phyloP scores from a whole-genome alignment of 495 filamentous ascomycete genomes.

The Hypomontagnella monticulosa region DNA sequence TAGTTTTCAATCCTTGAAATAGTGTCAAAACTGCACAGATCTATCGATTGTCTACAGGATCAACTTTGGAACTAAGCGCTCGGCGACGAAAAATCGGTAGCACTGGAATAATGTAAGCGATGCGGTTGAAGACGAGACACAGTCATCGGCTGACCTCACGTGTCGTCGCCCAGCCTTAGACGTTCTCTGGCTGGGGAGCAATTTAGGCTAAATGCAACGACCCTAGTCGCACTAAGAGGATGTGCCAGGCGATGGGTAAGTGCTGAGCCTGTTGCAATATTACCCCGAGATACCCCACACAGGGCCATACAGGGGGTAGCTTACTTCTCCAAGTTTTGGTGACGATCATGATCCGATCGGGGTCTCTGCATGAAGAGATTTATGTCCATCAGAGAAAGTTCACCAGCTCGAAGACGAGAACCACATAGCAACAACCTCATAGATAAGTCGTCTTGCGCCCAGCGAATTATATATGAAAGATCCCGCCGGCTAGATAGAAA shows the following conservation, averaged over 20 bases:
- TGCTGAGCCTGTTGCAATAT: slow-evolving; percentile 8
- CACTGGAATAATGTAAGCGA: too few species aligned
- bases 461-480: neutral
- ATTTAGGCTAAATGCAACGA: slow-evolving; percentile 45
- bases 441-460: neutral
- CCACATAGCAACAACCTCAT: neutral
- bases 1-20: too few species aligned
- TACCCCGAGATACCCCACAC: slow-evolving; percentile 42
- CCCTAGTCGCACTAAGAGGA: slow-evolving; percentile 7
- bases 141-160: slow-evolving; percentile 19
- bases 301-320: neutral
- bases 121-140: too few species aligned
- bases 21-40: too few species aligned
- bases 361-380: neutral
- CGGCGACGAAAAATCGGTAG: too few species aligned
- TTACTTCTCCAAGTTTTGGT: slow-evolving; percentile 24
- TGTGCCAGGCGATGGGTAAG: neutral
- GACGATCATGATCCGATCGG: neutral
- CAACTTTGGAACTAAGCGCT: too few species aligned
- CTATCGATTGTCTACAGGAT: too few species aligned
- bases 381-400: too few species aligned
- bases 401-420: too few species aligned
- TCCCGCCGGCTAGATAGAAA: neutral
- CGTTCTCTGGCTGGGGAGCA: slow-evolving; percentile 12
- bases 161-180: slow-evolving; percentile 23